Evolutionary conservation across 768 basidiomycete genomes (phyloP).

Genomic region (Kwoniella sp.): DNA sequence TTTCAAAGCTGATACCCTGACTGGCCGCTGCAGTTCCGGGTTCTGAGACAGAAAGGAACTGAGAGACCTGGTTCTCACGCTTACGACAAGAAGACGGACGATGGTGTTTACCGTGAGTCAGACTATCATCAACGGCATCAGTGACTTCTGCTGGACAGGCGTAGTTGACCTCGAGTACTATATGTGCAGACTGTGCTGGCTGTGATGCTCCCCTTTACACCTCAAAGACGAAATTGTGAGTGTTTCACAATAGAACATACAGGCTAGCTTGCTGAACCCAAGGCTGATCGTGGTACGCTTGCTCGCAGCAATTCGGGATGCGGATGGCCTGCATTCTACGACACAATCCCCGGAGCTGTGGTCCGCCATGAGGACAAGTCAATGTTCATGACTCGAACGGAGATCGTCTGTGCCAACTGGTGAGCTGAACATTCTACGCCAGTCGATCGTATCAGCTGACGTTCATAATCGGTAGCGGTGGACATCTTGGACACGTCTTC

Average conservation of each 20-base stretch:
- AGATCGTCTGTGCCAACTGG: conserved; percentile 87
- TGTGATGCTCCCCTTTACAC: conserved; percentile 84
- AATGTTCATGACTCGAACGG: conserved; percentile 69
- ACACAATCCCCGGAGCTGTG: conserved; percentile 90
- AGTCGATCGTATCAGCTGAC: neutral
- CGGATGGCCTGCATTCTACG: conserved; percentile 98
- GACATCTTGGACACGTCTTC: conserved; percentile 94
- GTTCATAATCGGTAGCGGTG: conserved; percentile 60
- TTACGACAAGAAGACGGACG: conserved; percentile 69
- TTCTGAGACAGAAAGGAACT: conserved; percentile 85
- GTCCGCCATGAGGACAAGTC: conserved; percentile 69
- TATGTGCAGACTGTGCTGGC: conserved; percentile 64
- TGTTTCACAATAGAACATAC: conserved; percentile 2
- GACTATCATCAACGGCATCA: neutral
- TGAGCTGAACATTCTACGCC: conserved; percentile 13
- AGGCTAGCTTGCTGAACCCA: neutral
- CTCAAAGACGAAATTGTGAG: conserved; percentile 78
- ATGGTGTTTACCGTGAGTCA: conserved; percentile 67
- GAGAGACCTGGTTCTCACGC: conserved; percentile 76
- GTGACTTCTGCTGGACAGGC: no score
- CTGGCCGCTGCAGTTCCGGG: conserved; percentile 74
- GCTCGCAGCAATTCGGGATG: conserved; percentile 71
- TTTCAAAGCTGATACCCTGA: neutral
- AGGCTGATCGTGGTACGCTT: neutral
- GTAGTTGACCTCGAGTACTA: neutral